These are phyloP conservation scores for Tilletia horrida DNA, from an alignment of 1,284 basidiomycete species.

Conservation along the genomic window DNA sequence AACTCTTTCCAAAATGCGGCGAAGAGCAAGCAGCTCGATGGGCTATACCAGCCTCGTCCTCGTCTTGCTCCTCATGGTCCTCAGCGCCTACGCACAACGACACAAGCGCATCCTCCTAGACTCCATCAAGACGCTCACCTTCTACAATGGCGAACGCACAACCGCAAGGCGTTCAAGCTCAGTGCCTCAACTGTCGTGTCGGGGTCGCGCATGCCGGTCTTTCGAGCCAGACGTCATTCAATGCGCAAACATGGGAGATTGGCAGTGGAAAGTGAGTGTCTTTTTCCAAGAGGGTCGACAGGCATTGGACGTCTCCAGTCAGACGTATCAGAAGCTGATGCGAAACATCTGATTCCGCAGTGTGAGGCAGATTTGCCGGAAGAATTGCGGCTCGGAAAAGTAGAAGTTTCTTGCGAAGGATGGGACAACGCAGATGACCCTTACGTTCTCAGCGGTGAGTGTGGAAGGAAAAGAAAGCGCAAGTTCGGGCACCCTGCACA, in stretches of 20 bases:
- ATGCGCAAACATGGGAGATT: slow-evolving; percentile 73
- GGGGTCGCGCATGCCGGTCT: slow-evolving; percentile 70
- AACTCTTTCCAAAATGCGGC: no score
- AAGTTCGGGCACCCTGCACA: background rate
- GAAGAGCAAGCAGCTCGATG: no score
- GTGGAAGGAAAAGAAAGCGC: no score
- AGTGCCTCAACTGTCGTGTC: slow-evolving; percentile 73
- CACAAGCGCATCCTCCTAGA: slow-evolving; percentile 25
- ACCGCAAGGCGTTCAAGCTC: slow-evolving; percentile 66
- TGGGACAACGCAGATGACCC: slow-evolving; percentile 75
- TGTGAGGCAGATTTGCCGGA: slow-evolving; percentile 86
- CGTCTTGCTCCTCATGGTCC: no score
- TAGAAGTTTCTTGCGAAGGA: slow-evolving; percentile 83
- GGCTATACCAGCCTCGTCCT: no score
- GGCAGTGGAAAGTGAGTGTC: slow-evolving; percentile 38
- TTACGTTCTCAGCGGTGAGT: slow-evolving; percentile 73
- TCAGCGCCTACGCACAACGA: background rate
- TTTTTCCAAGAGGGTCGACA: no score
- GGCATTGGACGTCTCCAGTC: no score
- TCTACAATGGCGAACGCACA: slow-evolving; percentile 71
- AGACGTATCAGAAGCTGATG: no score
- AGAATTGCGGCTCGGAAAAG: slow-evolving; percentile 71
- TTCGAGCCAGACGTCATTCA: slow-evolving; percentile 82
- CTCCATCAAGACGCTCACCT: slow-evolving; percentile 69
- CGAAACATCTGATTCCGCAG: slow-evolving; percentile 54